Base-by-base conservation (phyloP, 2,329 filamentous ascomycete genomes). In the Penicillium sp. region DNA sequence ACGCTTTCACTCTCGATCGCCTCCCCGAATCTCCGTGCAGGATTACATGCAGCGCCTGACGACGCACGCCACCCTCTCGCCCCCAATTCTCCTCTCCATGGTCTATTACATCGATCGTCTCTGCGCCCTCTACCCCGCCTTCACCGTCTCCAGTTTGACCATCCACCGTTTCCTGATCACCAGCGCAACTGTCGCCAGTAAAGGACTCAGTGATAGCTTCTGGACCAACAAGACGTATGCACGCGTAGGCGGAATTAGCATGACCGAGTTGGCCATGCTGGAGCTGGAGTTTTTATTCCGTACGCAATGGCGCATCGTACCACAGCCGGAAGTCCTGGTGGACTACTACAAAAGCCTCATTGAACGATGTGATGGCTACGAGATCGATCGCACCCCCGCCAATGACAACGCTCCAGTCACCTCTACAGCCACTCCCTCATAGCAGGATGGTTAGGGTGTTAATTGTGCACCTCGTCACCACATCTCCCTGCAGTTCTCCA, bases 141-240 rank as follows among this genome's bases (percentile, higher is more conserved):
- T 99, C 71, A 96, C 92, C 25, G 95, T 99, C 62, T 96, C 92
- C 69, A 96, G 90, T 42, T 79, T 99, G 18, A 99, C 94, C 0
- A 92, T 99, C 3, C 94, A 99, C 75, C 91, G 94, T 8, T 99
- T 97, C 67, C 81, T 99, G 9, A 99, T 99, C 61, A 94, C 92
- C 1, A 91, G 92, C 18, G 92, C 92, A 9, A 96, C 94, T 0
- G 94, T 99, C 4, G 94, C 92, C 6, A 90, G 92, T 50, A 99
- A 99, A 72, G 94, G 94, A 0, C 81, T 99, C 11, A 96, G 91
- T 28, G 94, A 99, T 71, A 91, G 89, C 27, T 99, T 99, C 70
- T 96, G 94, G 91, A 97, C 95, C 56, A 99, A 99, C 73, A 90
- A 90, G 25, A 95, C 92, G 0, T 99, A 99, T 69, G 92, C 94